A percentile compares a stretch with the other conserved stretches of the same genome.
Conservation (phyloP, 768 basidiomycete genomes). For the Suillus sp. region DNA sequence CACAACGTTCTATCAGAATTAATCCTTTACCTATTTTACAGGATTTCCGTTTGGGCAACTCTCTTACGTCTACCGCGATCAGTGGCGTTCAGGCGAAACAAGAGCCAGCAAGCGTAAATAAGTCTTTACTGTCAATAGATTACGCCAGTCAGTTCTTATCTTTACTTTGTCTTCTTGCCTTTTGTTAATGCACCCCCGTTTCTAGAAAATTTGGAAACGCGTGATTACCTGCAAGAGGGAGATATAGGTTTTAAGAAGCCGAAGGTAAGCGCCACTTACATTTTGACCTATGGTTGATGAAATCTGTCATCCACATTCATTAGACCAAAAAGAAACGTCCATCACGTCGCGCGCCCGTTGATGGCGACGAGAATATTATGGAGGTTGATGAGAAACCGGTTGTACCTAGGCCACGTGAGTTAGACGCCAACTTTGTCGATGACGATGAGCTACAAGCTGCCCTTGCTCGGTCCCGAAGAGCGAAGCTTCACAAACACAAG, state of each 20-base stretch:
- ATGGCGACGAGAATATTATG: slow-evolving; percentile 55
- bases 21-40: slow-evolving; percentile 34
- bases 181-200: slow-evolving; percentile 4
- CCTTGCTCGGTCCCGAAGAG: slow-evolving; percentile 81
- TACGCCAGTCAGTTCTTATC: slow-evolving; percentile 72
- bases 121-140: slow-evolving; percentile 80
- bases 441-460: slow-evolving; percentile 98
- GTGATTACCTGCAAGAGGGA: slow-evolving; percentile 91
- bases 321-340: slow-evolving; percentile 94
- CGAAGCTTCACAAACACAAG: slow-evolving; percentile 75
- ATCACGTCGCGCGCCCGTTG: slow-evolving; percentile 55
- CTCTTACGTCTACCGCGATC: slow-evolving; percentile 42
- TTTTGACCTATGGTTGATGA: slow-evolving; percentile 6
- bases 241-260: slow-evolving; percentile 95
- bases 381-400: slow-evolving; percentile 78
- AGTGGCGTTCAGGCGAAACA: slow-evolving; percentile 47
- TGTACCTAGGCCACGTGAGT: slow-evolving; percentile 65
- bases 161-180: neutral
- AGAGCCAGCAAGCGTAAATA: slow-evolving; percentile 66
- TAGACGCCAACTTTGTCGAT: slow-evolving; percentile 91
- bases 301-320: neutral
- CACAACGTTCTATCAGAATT: slow-evolving; percentile 3
- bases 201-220: slow-evolving; percentile 78
- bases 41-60: slow-evolving; percentile 87
- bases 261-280: slow-evolving; percentile 53